Conservation (phyloP, 208 protist species). For the Leishmania guyanensis region DNA sequence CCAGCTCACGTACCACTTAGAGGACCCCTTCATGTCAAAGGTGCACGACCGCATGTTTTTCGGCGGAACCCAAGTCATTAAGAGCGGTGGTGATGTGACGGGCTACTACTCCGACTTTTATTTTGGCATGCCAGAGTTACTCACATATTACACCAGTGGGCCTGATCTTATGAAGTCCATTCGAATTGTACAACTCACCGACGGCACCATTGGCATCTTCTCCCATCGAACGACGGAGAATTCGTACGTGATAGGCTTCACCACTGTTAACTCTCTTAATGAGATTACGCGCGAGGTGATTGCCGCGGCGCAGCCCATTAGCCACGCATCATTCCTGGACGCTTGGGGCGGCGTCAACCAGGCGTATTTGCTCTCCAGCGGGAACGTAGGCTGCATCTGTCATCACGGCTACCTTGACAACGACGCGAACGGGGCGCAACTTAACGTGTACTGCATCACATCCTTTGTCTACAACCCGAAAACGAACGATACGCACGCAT, state of each 20-base stretch:
- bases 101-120: constrained; percentile 56
- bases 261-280: constrained; percentile 34
- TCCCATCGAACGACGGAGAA: constrained; percentile 34
- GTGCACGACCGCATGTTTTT: constrained; percentile 37
- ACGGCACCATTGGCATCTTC: constrained; percentile 42
- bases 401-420: constrained; percentile 43
- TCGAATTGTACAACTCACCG: constrained; percentile 32
- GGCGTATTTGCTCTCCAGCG: constrained; percentile 41
- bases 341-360: constrained; percentile 54
- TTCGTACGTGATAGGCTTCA: constrained; percentile 37
- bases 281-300: constrained; percentile 35
- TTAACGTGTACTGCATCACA: constrained; percentile 41
- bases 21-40: constrained; percentile 45
- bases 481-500: constrained; percentile 28
- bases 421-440: constrained; percentile 18
- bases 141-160: constrained; percentile 34
- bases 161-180: constrained; percentile 51
- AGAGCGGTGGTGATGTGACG: constrained; percentile 27
- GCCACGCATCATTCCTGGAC: constrained; percentile 24
- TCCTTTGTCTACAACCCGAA: constrained; percentile 38
- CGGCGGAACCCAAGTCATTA: constrained; percentile 43
- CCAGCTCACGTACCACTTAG: constrained; percentile 34
- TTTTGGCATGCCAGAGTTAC: constrained; percentile 21
- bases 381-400: constrained; percentile 42
- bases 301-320: constrained; percentile 27